Evolutionary conservation across 306 rosid species (phyloP).

Genomic region (Malus sieversii): DNA sequence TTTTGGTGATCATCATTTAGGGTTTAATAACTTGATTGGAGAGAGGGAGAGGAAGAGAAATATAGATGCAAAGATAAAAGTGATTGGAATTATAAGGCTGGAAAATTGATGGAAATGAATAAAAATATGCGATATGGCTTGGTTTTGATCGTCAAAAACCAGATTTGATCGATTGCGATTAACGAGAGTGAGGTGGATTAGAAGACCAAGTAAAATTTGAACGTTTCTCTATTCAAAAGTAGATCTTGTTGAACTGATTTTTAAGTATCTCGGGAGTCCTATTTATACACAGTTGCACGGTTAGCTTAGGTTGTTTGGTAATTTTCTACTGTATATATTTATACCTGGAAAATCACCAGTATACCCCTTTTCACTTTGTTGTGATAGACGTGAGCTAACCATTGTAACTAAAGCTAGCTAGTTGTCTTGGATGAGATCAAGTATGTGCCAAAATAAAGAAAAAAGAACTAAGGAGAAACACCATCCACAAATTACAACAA

Average conservation of each 20-base stretch:
- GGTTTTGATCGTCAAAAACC: not conserved
- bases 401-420: not conserved
- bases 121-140: not conserved
- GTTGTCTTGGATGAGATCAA: too few relatives aligned
- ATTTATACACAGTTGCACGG: not conserved
- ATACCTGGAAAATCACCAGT: not conserved
- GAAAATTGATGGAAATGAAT: not conserved
- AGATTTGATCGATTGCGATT: not conserved
- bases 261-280: not conserved
- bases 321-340: not conserved
- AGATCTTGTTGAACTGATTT: conserved; percentile 12
- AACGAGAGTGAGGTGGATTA: not conserved
- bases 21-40: not conserved
- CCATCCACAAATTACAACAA: not conserved
- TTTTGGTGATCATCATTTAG: not conserved
- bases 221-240: conserved; percentile 14
- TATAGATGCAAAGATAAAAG: not conserved
- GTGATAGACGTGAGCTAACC: not conserved
- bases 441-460: not conserved
- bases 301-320: not conserved
- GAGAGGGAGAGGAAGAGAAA: not conserved
- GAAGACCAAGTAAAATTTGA: conserved; percentile 22
- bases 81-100: not conserved
- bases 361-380: not conserved
- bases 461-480: too few relatives aligned